Evolutionary conservation across 2,329 filamentous ascomycete genomes (phyloP), one percentile per base, ranked within the genome.

Genomic region (Thielaviopsis euricoi): DNA sequence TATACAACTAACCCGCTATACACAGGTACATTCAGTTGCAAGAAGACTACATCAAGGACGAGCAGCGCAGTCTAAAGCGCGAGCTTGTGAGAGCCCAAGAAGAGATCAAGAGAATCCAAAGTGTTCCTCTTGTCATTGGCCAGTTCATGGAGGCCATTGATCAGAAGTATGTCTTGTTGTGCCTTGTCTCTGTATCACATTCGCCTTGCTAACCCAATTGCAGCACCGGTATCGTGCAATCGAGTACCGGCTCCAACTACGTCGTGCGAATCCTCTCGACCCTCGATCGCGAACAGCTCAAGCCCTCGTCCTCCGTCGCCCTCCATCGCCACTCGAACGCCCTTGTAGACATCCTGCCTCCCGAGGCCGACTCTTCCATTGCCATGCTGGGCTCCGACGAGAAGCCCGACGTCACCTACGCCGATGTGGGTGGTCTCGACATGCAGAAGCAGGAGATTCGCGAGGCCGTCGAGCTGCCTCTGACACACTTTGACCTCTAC

Each of bases 111-210:
- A 85, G 93, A 64, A 98, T 98, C 71, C 93, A 98, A 76, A 96
- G 89, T 71, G 93, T 98, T 57, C 93, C 93, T 26, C 75, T 98
- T 62, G 93, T 98, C 62, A 98, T 98, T 70, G 93, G 93, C 61
- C 93, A 98, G 73, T 98, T 98, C 70, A 98, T 98, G 93, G 93
- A 98, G 74, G 93, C 93, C 58, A 98, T 98, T 69, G 93, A 98
- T 71, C 93, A 98, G 74, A 98, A 96, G 89, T 95, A 79, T 71
- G 80, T 61, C 55, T 23, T 43, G 60, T 25, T 53, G 17, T 52
- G 50, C 17, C 55, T 52, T 17, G 2, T 33, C 29, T 23, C 57
- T 3, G 57, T 65, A 66, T 59, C 65, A 59, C 43, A 23, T 59
- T 50, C 29, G 29, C 29, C 51, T 52, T 22, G 54, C 56, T 48